These are phyloP conservation scores for Curvularia eragrostidis DNA, from an alignment of 2,329 filamentous ascomycete genomes.

Conservation along the genomic window DNA sequence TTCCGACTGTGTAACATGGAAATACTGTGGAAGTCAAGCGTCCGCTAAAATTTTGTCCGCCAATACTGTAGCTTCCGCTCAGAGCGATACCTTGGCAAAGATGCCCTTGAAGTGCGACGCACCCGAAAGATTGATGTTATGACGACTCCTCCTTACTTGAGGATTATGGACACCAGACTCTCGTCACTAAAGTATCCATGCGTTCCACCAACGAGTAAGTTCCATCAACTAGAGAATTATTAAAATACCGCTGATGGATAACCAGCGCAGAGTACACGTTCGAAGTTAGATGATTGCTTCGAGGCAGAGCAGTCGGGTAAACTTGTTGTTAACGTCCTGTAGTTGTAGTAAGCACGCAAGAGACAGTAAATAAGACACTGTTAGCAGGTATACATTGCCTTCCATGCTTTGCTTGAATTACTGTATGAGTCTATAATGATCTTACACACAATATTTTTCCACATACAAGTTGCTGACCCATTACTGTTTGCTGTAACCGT, in stretches of 20 bases:
- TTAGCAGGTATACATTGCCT: background rate
- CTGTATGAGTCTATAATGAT: background rate
- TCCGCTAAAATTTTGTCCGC: background rate
- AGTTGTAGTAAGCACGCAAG: background rate
- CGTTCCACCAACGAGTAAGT: background rate
- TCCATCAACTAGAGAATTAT: background rate
- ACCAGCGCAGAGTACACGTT: background rate
- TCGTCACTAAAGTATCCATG: background rate
- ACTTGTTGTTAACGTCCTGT: background rate
- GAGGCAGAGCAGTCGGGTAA: background rate
- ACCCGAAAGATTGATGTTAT: conserved; percentile 2
- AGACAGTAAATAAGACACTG: background rate
- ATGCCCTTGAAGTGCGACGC: conserved; percentile 1
- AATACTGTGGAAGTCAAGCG: background rate
- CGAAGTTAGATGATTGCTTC: conserved; percentile 1
- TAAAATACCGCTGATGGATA: background rate
- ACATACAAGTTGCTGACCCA: background rate
- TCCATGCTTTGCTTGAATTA: background rate
- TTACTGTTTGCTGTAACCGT: background rate
- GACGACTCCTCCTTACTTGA: background rate
- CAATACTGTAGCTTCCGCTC: background rate
- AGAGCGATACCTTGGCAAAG: conserved; percentile 1
- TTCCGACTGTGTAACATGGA: background rate
- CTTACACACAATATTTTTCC: background rate
- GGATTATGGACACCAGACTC: background rate